phyloP scores from a whole-genome alignment of 2,329 filamentous ascomycete genomes.

The Fusarium succisae region DNA sequence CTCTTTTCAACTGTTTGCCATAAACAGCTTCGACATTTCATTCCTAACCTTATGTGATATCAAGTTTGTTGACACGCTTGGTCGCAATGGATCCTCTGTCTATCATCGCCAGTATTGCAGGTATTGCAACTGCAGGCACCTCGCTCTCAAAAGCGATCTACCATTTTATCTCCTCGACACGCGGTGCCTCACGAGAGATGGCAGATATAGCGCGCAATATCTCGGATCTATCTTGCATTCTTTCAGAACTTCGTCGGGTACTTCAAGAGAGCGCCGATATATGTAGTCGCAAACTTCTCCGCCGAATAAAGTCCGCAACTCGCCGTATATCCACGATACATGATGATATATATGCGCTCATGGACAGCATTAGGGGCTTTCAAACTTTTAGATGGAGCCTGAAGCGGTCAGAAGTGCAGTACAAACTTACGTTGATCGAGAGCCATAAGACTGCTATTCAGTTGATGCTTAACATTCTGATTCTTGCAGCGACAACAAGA shows the following conservation, averaged over 20 bases:
- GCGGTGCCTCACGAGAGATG: neutral
- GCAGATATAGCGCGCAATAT: neutral
- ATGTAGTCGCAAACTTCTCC: neutral
- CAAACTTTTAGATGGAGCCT: neutral
- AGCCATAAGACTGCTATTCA: neutral
- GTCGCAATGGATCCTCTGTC: neutral
- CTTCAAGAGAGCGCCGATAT: neutral
- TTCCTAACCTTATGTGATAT: fast-evolving
- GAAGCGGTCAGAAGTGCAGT: neutral
- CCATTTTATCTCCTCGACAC: neutral
- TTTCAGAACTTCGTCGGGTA: neutral
- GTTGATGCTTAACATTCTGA: neutral
- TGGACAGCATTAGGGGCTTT: neutral
- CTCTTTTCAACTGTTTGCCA: neutral
- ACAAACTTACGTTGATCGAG: neutral
- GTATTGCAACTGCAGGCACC: neutral
- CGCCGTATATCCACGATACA: neutral
- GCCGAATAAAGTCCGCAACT: neutral
- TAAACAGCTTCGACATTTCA: neutral
- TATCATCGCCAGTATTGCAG: neutral
- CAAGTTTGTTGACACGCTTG: fast-evolving
- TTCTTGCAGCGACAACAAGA: neutral
- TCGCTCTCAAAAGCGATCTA: neutral
- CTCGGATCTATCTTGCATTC: neutral
- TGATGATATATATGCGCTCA: neutral